These are phyloP conservation scores for Xylariales sp. DNA, from an alignment of 2,329 filamentous ascomycete species.

Conservation along the genomic window DNA sequence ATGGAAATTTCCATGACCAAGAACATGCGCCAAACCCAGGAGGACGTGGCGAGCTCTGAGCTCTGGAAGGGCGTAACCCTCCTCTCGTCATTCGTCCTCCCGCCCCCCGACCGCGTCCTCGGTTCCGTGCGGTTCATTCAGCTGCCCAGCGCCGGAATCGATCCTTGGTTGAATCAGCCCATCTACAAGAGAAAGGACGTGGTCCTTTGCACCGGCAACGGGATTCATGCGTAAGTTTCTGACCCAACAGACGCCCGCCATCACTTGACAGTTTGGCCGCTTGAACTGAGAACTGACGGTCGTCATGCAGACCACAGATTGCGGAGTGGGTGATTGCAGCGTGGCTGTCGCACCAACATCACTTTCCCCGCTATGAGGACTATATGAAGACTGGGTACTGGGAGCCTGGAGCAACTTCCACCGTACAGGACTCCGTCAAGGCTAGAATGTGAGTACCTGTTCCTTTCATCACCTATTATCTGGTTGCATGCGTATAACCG, in stretches of 20 bases:
- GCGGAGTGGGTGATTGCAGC: constrained; percentile 52
- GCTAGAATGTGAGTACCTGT: constrained; percentile 5
- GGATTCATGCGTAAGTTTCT: constrained; percentile 46
- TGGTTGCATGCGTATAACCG: too few species aligned
- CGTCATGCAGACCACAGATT: constrained; percentile 54
- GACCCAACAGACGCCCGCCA: not conserved
- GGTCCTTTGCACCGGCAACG: constrained; percentile 50
- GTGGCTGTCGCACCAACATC: constrained; percentile 45
- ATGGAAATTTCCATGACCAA: constrained; percentile 15
- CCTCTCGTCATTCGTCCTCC: constrained; percentile 22
- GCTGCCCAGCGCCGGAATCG: constrained; percentile 36
- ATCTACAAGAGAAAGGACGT: constrained; percentile 46
- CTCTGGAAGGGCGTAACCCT: constrained; percentile 36
- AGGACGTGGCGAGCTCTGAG: too few species aligned
- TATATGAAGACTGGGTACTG: constrained; percentile 2
- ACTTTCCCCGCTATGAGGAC: constrained; percentile 6
- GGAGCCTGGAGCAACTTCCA: constrained; percentile 2
- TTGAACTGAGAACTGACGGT: too few species aligned
- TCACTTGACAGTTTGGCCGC: not conserved
- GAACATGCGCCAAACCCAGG: constrained; percentile 4
- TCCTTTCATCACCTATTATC: too few species aligned
- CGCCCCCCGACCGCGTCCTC: constrained; percentile 26
- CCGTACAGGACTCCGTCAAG: constrained; percentile 4
- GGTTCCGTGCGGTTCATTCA: constrained; percentile 38
- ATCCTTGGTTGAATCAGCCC: constrained; percentile 26